Base-by-base conservation (phyloP, 345 rosid genomes). In the Salix koriyanagi region DNA sequence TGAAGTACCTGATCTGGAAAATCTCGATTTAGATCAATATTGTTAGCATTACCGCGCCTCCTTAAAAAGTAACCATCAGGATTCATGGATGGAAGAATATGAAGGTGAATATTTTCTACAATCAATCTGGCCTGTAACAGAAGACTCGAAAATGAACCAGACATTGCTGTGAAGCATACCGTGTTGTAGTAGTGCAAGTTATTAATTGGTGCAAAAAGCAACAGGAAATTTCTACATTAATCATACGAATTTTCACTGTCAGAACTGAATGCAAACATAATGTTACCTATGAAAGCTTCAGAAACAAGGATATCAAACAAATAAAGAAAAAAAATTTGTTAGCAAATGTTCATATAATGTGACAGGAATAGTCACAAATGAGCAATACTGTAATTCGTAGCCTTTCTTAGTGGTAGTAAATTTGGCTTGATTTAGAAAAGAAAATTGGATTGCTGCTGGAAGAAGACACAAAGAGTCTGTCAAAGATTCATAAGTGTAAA, bases 1-100 rank as follows among this genome's bases (percentile, higher is more conserved):
- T 65, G 37, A 81, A 42, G 76, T 84, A 93, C 99, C 97, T 96
- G 99, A 77, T 96, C 99, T 56, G 99, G 97, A 83, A 93, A 96
- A 88, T 93, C 97, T 50, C 97, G 90, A 88, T 96, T 96, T 54
- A 96, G 86, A 89, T 96, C 98, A 70, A 96, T 85, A 78, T 88
- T 79, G 72, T 93, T 90, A 69, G 97, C 97, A 88, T 96, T 96
- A 23, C 88, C 92, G 70, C 97, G 97, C 39, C 72, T 85, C 85
- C 83, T 90, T 70, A 86, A 82, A 39, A 91, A 77, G 83, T 86
- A 93, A 5, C 98, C 99, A 87, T 96, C 98, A 44, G 99, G 99
- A 88, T 96, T 96, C 94, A 93, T 78, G 62, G 99, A 82, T 48
- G 99, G 98, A 79, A 92, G 87, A 72, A 96, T 87, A 85, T 93